Evolutionary conservation across 371 early-diverging fungal genomes (phyloP).

Genomic region (Haplosporangium sp.): DNA sequence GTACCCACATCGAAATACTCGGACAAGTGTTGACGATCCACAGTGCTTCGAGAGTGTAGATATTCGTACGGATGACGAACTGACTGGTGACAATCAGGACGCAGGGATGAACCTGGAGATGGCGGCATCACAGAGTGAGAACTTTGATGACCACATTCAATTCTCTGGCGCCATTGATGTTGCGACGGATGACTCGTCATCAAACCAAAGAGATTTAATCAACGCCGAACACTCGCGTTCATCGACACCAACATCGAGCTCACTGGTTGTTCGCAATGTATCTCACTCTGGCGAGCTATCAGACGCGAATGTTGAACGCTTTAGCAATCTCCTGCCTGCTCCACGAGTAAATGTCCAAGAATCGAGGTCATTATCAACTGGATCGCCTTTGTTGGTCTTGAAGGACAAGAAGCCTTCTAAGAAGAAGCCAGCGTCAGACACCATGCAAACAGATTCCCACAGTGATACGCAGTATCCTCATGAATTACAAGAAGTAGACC

Average conservation of each 20-base stretch:
- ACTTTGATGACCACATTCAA: no score
- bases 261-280: not conserved
- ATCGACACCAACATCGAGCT: not conserved
- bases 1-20: no score
- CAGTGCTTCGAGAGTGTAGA: no score
- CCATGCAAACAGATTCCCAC: not conserved
- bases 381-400: not conserved
- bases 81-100: no score
- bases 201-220: not conserved
- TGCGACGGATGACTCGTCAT: no score
- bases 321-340: no score
- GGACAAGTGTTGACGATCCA: no score
- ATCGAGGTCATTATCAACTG: not conserved
- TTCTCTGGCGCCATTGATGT: no score
- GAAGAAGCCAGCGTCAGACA: conserved; percentile 19
- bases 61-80: no score
- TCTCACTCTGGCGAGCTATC: not conserved
- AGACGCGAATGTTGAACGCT: not conserved
- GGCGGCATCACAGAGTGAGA: no score
- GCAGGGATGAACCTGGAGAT: no score
- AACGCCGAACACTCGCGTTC: not conserved
- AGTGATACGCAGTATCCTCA: not conserved
- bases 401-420: conserved; percentile 31
- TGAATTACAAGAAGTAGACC: not conserved
- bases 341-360: no score